These are phyloP conservation scores for Camellia japonica DNA, from an alignment of 148 eudicot genomes.

Conservation along the genomic window DNA sequence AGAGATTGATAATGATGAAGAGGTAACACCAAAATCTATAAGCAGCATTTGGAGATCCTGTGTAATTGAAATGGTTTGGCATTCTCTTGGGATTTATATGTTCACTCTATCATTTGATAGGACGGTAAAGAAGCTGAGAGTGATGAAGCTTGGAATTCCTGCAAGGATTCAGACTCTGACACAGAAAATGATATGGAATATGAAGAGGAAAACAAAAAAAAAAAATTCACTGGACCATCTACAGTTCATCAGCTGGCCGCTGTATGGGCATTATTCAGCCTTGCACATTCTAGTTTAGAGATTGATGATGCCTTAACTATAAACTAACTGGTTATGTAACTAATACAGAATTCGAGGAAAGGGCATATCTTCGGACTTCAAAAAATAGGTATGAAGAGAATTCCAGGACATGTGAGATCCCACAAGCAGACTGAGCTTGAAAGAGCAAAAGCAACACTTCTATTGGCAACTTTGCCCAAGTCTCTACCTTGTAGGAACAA, in stretches of 20 bases:
- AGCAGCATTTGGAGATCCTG: background rate
- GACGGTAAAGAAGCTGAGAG: conserved; percentile 55
- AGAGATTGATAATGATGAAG: conserved; percentile 57
- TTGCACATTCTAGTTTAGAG: background rate
- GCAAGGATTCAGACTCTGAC: conserved; percentile 47
- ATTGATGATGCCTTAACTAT: conserved; percentile 11
- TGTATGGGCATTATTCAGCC: conserved; percentile 34
- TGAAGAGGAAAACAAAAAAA: conserved; percentile 56
- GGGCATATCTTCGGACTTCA: conserved; percentile 84
- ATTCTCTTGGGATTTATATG: conserved; percentile 19
- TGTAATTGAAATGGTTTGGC: background rate
- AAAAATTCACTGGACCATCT: conserved; percentile 32
- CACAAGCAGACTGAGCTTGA: conserved; percentile 95
- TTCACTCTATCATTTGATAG: conserved; percentile 39
- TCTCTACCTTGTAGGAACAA: conserved; percentile 91
- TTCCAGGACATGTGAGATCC: conserved; percentile 81
- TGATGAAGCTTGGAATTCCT: conserved; percentile 71
- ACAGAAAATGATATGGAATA: conserved; percentile 73
- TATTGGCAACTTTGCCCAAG: conserved; percentile 87
- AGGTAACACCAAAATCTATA: conserved; percentile 35
- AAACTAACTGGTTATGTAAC: conserved; percentile 16
- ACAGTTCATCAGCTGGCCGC: conserved; percentile 72
- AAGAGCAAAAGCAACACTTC: conserved; percentile 79
- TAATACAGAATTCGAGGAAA: conserved; percentile 67
- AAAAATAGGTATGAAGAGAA: conserved; percentile 78